Evolutionary conservation across 2,329 filamentous ascomycete genomes (phyloP).

Genomic region (Meredithiella fracta): DNA sequence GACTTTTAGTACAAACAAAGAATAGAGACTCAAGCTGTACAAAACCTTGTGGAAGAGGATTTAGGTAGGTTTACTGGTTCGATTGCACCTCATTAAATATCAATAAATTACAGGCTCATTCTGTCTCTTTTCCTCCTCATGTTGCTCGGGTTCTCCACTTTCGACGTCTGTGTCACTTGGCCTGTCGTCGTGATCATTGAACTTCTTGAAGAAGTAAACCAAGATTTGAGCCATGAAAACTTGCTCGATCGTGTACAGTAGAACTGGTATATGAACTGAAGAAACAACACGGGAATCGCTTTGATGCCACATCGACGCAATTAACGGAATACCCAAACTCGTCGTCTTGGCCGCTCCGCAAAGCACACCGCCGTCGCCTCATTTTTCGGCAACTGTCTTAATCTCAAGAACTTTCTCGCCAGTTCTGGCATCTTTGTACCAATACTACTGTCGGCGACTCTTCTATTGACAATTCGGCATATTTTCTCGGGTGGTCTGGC

Average conservation of each 20-base stretch:
- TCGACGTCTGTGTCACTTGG: conserved; percentile 5
- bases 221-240: conserved; percentile 30
- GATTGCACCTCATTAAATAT: background rate
- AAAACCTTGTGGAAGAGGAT: background rate
- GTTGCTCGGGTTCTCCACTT: background rate
- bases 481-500: conserved; percentile 27
- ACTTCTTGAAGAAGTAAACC: conserved; percentile 32
- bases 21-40: background rate
- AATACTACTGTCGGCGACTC: conserved; percentile 21
- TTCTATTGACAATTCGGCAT: conserved; percentile 21
- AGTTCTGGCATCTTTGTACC: conserved; percentile 18
- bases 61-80: background rate
- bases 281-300: conserved; percentile 36
- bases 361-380: conserved; percentile 57
- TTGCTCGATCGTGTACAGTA: conserved; percentile 45
- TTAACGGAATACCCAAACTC: conserved; percentile 50
- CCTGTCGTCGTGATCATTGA: conserved; percentile 20
- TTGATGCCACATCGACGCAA: conserved; percentile 49
- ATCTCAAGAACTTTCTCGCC: conserved; percentile 25
- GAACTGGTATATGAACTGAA: conserved; percentile 45
- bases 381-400: conserved; percentile 37
- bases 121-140: conserved; percentile 13
- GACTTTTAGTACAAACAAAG: conserved; percentile 20
- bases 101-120: background rate
- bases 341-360: conserved; percentile 60